A percentile compares a stretch with the other conserved stretches of the same genome.
Conservation (phyloP, 2,329 filamentous ascomycete species). For the Mycocentrospora acerina region DNA sequence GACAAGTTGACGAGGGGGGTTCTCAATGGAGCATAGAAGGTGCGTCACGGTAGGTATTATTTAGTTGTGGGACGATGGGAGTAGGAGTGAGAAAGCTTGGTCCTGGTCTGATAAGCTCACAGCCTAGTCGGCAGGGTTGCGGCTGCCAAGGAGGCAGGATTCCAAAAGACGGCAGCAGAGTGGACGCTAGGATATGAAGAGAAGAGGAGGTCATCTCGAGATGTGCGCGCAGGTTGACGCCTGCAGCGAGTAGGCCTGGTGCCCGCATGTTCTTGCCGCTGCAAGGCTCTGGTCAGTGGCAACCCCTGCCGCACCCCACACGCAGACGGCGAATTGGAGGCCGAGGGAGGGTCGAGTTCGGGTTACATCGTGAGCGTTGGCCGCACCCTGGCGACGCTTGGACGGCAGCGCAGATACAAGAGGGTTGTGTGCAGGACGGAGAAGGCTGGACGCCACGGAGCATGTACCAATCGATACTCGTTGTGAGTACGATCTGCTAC, state of each 20-base stretch:
- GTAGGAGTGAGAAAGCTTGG: slow-evolving; percentile 35
- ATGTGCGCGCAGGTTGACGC: slow-evolving; percentile 33
- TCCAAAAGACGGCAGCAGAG: slow-evolving; percentile 36
- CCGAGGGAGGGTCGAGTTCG: slow-evolving; percentile 30
- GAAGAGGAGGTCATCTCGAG: slow-evolving; percentile 32
- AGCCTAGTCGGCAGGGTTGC: slow-evolving; percentile 27
- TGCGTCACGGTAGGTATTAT: slow-evolving; percentile 43
- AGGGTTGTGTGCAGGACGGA: slow-evolving; percentile 36
- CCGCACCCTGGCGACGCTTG: slow-evolving; percentile 26
- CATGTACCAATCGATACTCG: slow-evolving; percentile 28
- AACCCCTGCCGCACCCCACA: slow-evolving; percentile 39
- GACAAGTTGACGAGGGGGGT: slow-evolving; percentile 39
- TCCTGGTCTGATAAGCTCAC: slow-evolving; percentile 42
- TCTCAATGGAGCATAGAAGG: slow-evolving; percentile 41
- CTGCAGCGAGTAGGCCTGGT: slow-evolving; percentile 34
- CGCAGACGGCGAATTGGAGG: slow-evolving; percentile 36
- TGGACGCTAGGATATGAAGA: slow-evolving; percentile 34
- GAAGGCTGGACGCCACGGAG: slow-evolving; percentile 34
- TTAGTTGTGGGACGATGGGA: slow-evolving; percentile 28
- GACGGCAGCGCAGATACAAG: no score
- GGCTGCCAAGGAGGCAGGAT: slow-evolving; percentile 36
- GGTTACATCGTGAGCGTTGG: slow-evolving; percentile 40
- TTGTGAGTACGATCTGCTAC: slow-evolving; percentile 31
- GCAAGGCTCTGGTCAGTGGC: slow-evolving; percentile 39
- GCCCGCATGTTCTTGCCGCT: slow-evolving; percentile 38